Base-by-base conservation (phyloP, 306 rosid genomes). In the Glycyrrhiza uralensis region DNA sequence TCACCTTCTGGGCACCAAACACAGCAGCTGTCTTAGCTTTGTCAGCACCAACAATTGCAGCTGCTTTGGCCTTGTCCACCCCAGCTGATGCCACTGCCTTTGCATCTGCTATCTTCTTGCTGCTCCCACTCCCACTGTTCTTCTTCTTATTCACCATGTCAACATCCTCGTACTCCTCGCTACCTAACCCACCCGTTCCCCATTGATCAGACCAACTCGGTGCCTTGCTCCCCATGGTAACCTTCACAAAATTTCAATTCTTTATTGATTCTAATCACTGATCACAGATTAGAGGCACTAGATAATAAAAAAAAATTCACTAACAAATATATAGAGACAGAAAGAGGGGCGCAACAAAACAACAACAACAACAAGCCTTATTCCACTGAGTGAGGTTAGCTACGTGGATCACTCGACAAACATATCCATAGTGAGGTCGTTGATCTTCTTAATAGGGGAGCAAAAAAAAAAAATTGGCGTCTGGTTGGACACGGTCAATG, bases 141-240 rank as follows among this genome's bases (percentile, higher is more conserved):
- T 33, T 71, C 6, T 57, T 81, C 79, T 85, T 84, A 68, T 83
- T 80, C 32, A n/a, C 7, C 7, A 59, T 76, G 7, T 67, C 79
- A 20, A 49, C 61, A 6, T 86, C 72, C 1, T 83, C 79, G 17
- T 66, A 38, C n/a, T 47, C 81, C 0, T 76, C 87, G 0, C 70
- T 77, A 0, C 80, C 89, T n/a, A 42, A 76, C 30, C 74, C 79
- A 5, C 80, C 85, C 0, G 69, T 36, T 52, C 96, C 90, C 92
- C 97, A 88, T 56, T 88, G 91, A 15, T 91, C 96, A 7, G 88
- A 84, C 97, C 96, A 91, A 71, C 70, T 87, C 22, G 96, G 91
- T 76, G 86, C 89, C 74, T 87, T 88, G 87, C 96, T 83, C 38
- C 88, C 96, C 93, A 87, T 89, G 13, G 1, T 46, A 12, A 7